phyloP scores from a whole-genome alignment of 805 yeast genomes.

The Candida coleopterorum region DNA sequence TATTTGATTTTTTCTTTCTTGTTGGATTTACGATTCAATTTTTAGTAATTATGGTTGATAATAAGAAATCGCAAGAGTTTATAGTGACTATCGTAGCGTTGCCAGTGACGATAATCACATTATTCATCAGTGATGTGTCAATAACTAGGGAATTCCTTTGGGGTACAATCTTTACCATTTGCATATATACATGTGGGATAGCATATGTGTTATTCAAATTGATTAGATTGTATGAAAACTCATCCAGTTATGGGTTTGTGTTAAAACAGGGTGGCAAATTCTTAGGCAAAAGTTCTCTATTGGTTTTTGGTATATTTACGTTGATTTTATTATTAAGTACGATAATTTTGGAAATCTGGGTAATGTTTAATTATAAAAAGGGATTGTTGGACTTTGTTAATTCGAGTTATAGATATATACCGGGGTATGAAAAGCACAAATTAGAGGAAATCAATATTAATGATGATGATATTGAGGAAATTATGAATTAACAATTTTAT shows the following conservation, averaged over 20 bases:
- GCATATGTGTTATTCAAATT: constrained; percentile 46
- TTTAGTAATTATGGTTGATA: constrained; percentile 38
- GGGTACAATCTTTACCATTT: constrained; percentile 23
- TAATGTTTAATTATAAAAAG: constrained; percentile 14
- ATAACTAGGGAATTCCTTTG: constrained; percentile 28
- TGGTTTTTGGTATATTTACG: constrained; percentile 42
- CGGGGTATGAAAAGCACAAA: constrained; percentile 7
- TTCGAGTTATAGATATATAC: constrained; percentile 9
- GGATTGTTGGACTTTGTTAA: constrained; percentile 18
- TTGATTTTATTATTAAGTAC: constrained; percentile 33
- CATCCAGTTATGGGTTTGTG: constrained; percentile 28
- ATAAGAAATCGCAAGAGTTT: constrained; percentile 36
- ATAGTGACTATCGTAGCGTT: constrained; percentile 42
- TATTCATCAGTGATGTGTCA: constrained; percentile 32
- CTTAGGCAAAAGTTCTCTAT: constrained; percentile 42
- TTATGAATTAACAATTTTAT: too few relatives aligned
- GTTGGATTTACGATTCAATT: constrained; percentile 48
- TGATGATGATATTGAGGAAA: constrained; percentile 3
- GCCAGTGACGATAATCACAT: constrained; percentile 37
- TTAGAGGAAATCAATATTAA: constrained; percentile 4
- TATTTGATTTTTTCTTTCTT: constrained; percentile 38
- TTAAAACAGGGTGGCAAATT: constrained; percentile 33
- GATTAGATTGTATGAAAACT: constrained; percentile 38
- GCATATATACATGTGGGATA: constrained; percentile 33
- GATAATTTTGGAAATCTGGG: constrained; percentile 16